Evolutionary conservation across 768 basidiomycete genomes (phyloP), one percentile per base, ranked within the genome.

Genomic region (Auriscalpium vulgare): DNA sequence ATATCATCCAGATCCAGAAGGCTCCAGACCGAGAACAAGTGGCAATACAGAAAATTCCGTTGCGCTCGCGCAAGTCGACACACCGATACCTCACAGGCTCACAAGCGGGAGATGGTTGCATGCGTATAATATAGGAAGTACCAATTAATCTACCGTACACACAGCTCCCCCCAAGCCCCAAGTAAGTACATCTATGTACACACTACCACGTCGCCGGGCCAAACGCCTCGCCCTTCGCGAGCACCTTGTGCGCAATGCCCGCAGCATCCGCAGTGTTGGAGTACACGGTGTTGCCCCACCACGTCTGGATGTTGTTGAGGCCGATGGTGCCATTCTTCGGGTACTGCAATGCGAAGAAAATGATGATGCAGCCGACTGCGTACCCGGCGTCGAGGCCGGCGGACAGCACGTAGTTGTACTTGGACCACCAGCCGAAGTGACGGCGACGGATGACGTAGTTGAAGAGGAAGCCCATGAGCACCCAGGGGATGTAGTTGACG

Each of bases 301-400:
- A 89, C 3, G 58, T 51, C 57, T 79, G 78, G 45, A 89, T 65
- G 8, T 57, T 83, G 37, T 72, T 69, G 10, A 64, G 5, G 7
- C 84, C 87, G 58, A 88, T 85, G 10, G 68, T 69, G 3, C 85
- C 85, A 54, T 85, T 76, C 55, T 59, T 59, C 2, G 86, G 87
- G 62, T 80, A 87, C 68, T 88, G 81, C n/a, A 87, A 72, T 38
- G 65, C 60, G 67, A 85, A 84, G 71, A 82, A 85, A 44, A 85
- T 76, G 48, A 82, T 21, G 23, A 87, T 69, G 3, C 77, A 68
- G 19, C 77, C 69, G 16, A 87, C 60, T 0, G 85, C 84, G 9
- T 86, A 72, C n/a, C 87, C 85, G 13, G 86, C 78, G 61, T 87
- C 87, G 61, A 88, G 63, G 4, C 83, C 87, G 10, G 85, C 84